phyloP scores from a whole-genome alignment of 768 basidiomycete genomes.

The Suillus plorans region DNA sequence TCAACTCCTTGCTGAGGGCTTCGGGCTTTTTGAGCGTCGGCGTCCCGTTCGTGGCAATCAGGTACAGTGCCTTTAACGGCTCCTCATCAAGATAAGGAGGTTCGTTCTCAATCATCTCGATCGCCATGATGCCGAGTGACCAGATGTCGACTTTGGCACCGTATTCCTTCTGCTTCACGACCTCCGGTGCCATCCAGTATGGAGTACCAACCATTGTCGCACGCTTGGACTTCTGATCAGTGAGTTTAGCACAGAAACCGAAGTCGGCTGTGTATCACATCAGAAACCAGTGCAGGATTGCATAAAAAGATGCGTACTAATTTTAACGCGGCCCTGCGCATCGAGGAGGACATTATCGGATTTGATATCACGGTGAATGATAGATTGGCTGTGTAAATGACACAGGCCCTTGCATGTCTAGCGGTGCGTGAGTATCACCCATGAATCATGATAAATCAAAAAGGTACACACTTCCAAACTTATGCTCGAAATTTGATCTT shows the following conservation, averaged over 20 bases:
- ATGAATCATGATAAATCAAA: neutral
- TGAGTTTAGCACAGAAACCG: constrained; percentile 94
- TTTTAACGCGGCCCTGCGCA: constrained; percentile 91
- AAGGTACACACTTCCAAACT: constrained; percentile 72
- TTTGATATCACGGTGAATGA: constrained; percentile 98
- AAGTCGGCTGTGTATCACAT: constrained; percentile 73
- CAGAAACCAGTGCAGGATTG: neutral
- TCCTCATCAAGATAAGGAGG: constrained; percentile 96
- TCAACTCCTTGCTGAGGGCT: constrained; percentile 85
- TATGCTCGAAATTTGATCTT: constrained; percentile 94
- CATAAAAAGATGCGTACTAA: constrained; percentile 62
- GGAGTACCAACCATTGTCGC: constrained; percentile 99
- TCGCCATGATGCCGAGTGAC: constrained; percentile 98
- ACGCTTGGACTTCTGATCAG: constrained; percentile 94
- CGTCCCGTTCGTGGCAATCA: constrained; percentile 98
- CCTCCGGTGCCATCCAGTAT: constrained; percentile 99
- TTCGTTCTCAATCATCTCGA: constrained; percentile 99
- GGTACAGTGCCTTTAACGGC: constrained; percentile 88
- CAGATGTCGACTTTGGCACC: constrained; percentile 97
- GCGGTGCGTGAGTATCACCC: constrained; percentile 5
- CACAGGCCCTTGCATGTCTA: constrained; percentile 95
- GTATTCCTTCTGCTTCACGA: constrained; percentile 96
- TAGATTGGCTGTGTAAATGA: constrained; percentile 90
- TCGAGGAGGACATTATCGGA: constrained; percentile 95
- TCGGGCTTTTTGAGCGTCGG: constrained; percentile 98